Evolutionary conservation across 1,284 basidiomycete species (phyloP).

Genomic region (Butyriboletus appendiculatus): DNA sequence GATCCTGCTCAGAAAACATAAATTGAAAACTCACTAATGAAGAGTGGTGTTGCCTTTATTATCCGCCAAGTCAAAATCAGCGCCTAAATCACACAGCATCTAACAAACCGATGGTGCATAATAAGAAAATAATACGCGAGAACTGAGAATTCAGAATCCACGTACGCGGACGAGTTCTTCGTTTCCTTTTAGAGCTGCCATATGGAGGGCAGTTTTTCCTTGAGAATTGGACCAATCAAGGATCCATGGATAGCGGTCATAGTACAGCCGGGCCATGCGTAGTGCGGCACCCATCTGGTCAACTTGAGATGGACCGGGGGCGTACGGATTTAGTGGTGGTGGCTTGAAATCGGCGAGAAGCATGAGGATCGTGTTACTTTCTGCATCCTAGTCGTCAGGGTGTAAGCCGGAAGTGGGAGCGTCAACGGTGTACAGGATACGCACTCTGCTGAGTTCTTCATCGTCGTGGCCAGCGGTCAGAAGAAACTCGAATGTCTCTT

Average conservation of each 20-base stretch:
- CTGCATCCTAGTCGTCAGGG: constrained; percentile 63
- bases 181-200: constrained; percentile 87
- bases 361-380: constrained; percentile 90
- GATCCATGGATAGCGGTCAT: constrained; percentile 79
- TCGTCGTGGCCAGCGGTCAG: constrained; percentile 86
- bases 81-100: constrained; percentile 88
- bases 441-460: constrained; percentile 83
- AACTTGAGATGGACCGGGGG: constrained; percentile 47
- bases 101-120: constrained; percentile 36
- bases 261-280: constrained; percentile 80
- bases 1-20: constrained; percentile 1
- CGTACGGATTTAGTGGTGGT: constrained; percentile 48
- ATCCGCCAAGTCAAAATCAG: constrained; percentile 87
- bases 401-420: constrained; percentile 13
- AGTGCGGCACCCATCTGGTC: constrained; percentile 70
- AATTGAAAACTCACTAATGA: constrained; percentile 71
- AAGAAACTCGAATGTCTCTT: constrained; percentile 90
- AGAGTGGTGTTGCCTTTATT: constrained; percentile 90
- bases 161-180: constrained; percentile 82
- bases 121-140: constrained; percentile 18
- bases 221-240: constrained; percentile 89
- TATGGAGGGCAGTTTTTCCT: constrained; percentile 89
- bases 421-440: constrained; percentile 31
- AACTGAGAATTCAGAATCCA: constrained; percentile 18
- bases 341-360: constrained; percentile 78